Base-by-base conservation (phyloP, 495 filamentous ascomycete species). In the Hypoxylon subgilvum region DNA sequence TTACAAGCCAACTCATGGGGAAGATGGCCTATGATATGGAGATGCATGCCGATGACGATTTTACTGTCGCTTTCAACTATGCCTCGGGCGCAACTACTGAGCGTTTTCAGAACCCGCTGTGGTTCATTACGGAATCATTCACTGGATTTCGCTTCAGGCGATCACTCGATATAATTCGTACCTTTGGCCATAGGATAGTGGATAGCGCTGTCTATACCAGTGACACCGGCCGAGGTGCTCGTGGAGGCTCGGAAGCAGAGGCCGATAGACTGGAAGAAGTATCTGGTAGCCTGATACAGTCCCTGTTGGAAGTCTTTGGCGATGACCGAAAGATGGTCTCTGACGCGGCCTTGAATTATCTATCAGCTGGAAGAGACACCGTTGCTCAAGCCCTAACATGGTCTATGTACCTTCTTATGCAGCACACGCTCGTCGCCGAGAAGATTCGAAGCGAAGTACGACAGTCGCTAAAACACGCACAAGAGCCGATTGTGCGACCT, bases 21-120 rank as follows among this genome's bases (percentile, higher is more conserved):
- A 77, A 77, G 48, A 80, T 84, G 76, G 83, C 83, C 4, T 86
- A 85, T 61, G 76, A 84, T 57, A 83, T 84, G 77, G 79, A 85
- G 46, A 84, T 85, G 69, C 81, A 82, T 49, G 73, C 79, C 31
- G 71, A 76, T 48, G 76, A 84, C 45, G 77, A 81, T 2, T 86
- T 86, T 63, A 78, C 81, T 12, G 51, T 66, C 30, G 74, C 81
- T 1, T 85, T 86, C 55, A 82, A 86, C 48, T 78, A 76, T 44
- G 82, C 82, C 1, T 86, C 83, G 0, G 82, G 81, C 9, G 72
- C 61, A n/a, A 84, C 79, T 1, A 80, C 82, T 30, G 74, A 81
- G 46, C 76, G 83, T 10, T 85, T 86, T 45, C 83, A 86, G 56
- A 85, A 86, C 57, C 83, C 83, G 0, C 65, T 85, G 22, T 86